A percentile compares a stretch with the other conserved stretches of the same genome.
Evolutionary conservation across 1,284 basidiomycete species (phyloP).

Genomic region (Puccinia novopanici): DNA sequence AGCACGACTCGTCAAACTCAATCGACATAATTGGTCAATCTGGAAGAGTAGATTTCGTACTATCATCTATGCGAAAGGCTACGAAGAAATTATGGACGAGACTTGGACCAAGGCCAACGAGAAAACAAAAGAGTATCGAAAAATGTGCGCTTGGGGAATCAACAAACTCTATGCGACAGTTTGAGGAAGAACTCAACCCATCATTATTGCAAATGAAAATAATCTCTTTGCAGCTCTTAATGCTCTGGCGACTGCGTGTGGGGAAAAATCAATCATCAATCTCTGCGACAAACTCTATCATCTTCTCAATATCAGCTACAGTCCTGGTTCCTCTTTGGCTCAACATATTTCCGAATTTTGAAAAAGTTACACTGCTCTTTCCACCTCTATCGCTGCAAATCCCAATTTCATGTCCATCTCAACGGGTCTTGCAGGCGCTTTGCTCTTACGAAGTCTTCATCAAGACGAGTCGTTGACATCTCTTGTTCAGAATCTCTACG

Average conservation of each 20-base stretch:
- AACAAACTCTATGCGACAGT: background rate
- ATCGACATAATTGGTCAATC: too few species aligned
- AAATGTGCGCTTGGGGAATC: too few species aligned
- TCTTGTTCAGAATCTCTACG: conserved; percentile 5
- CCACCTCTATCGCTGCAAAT: background rate
- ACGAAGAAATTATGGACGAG: too few species aligned
- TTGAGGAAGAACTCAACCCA: background rate
- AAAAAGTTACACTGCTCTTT: background rate
- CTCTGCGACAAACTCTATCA: background rate
- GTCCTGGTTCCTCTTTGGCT: background rate
- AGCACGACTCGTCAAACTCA: too few species aligned
- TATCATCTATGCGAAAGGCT: too few species aligned
- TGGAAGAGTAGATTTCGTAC: too few species aligned
- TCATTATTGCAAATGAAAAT: background rate
- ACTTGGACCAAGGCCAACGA: too few species aligned
- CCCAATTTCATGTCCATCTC: background rate
- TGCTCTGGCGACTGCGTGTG: background rate
- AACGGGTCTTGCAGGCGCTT: background rate
- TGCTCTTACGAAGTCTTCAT: background rate
- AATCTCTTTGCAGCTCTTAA: background rate
- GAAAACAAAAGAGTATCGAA: too few species aligned
- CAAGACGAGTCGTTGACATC: background rate
- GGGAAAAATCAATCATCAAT: background rate
- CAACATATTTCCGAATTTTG: background rate
- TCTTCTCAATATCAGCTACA: background rate